Evolutionary conservation across 257 asterid species (phyloP).

Genomic region (Solanum clarkiae): DNA sequence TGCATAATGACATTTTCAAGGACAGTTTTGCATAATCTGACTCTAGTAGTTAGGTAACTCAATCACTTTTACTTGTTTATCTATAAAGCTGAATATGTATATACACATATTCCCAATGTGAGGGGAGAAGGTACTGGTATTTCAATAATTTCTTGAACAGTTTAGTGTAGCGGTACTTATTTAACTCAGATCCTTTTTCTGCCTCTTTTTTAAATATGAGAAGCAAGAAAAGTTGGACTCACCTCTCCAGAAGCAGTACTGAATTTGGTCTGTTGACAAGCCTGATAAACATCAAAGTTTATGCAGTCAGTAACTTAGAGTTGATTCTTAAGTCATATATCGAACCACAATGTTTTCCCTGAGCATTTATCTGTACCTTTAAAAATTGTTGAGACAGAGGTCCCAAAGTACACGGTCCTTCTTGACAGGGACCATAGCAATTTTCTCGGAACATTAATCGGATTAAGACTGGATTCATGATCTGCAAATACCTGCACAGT

Average conservation of each 20-base stretch:
- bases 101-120: not conserved
- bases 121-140: not conserved
- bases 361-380: constrained; percentile 36
- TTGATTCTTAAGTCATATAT: constrained; percentile 2
- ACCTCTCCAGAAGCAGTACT: constrained; percentile 94
- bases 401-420: constrained; percentile 81
- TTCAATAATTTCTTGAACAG: not conserved
- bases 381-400: constrained; percentile 77
- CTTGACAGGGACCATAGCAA: constrained; percentile 65
- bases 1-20: constrained; percentile 11
- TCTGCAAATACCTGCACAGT: constrained; percentile 71
- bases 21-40: not conserved
- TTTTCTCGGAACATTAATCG: constrained; percentile 68
- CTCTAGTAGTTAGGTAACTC: not conserved
- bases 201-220: not conserved
- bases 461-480: constrained; percentile 66
- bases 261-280: constrained; percentile 60
- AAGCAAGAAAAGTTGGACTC: constrained; percentile 6
- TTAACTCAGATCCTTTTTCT: not conserved
- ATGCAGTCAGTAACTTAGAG: constrained; percentile 9
- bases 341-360: not conserved
- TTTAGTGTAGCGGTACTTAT: not conserved
- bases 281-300: constrained; percentile 35
- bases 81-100: not conserved
- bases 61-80: not conserved